phyloP scores from a whole-genome alignment of 768 basidiomycete genomes.

The Peribolospora kevripleyi region DNA sequence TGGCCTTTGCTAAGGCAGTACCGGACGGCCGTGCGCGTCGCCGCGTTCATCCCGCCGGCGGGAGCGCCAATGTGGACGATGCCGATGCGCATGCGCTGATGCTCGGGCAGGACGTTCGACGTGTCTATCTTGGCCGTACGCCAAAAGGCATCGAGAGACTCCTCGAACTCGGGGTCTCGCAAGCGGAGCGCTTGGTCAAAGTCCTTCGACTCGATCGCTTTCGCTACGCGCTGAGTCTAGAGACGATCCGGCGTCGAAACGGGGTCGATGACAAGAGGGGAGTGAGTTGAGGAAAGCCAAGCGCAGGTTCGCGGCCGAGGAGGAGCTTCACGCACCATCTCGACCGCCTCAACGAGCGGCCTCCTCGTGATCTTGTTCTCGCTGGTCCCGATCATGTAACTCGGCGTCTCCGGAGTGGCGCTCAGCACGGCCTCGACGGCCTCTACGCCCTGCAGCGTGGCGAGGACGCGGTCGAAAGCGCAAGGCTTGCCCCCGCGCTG shows the following conservation, averaged over 20 bases:
- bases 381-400: slow-evolving; percentile 86
- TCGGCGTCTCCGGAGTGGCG: slow-evolving; percentile 67
- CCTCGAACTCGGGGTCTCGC: slow-evolving; percentile 74
- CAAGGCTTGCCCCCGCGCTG: slow-evolving; percentile 87
- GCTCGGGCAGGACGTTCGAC: slow-evolving; percentile 30
- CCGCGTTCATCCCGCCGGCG: slow-evolving; percentile 97
- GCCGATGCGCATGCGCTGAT: slow-evolving; percentile 22
- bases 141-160: slow-evolving; percentile 63
- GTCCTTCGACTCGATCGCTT: slow-evolving; percentile 56
- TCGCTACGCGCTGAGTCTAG: slow-evolving; percentile 64
- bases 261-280: not conserved
- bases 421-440: slow-evolving; percentile 71
- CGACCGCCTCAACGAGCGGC: slow-evolving; percentile 78
- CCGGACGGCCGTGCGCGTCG: slow-evolving; percentile 76
- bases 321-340: slow-evolving; percentile 32
- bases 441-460: slow-evolving; percentile 85
- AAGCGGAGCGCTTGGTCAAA: slow-evolving; percentile 68
- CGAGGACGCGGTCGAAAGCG: slow-evolving; percentile 75
- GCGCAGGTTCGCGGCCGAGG: not conserved
- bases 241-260: not conserved
- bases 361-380: slow-evolving; percentile 89
- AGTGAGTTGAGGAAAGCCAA: not conserved
- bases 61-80: slow-evolving; percentile 60
- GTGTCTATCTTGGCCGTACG: slow-evolving; percentile 41
- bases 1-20: slow-evolving; percentile 85